Conservation (phyloP, 2,329 filamentous ascomycete species). For the Zasmidium angulare region DNA sequence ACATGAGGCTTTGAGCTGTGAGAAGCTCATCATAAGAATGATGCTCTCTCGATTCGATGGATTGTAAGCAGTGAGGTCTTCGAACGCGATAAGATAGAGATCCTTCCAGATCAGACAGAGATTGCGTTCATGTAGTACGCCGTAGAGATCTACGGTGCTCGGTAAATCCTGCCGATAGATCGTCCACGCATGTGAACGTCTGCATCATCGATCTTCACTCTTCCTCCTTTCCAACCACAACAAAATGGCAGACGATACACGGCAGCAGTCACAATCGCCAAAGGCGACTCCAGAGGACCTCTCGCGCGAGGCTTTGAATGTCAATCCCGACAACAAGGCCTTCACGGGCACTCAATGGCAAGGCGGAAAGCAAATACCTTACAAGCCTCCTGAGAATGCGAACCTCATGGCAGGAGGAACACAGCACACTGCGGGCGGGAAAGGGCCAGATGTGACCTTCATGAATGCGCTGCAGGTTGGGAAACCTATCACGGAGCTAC, state of each 20-base stretch:
- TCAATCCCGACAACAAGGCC: conserved; percentile 32
- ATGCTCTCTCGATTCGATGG: no score
- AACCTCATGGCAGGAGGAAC: conserved; percentile 58
- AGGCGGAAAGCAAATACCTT: conserved; percentile 22
- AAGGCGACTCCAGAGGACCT: conserved; percentile 35
- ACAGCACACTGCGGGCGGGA: conserved; percentile 61
- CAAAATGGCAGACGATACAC: conserved; percentile 4
- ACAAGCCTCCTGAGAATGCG: conserved; percentile 45
- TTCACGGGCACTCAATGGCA: conserved; percentile 39
- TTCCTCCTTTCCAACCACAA: not conserved
- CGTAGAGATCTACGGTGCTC: not conserved
- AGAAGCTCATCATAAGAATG: no score
- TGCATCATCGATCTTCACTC: not conserved
- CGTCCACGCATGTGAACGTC: not conserved
- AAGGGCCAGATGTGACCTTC: conserved; percentile 55
- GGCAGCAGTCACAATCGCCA: conserved; percentile 48
- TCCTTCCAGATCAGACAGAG: not conserved
- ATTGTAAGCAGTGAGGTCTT: not conserved
- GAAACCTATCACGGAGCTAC: conserved; percentile 71
- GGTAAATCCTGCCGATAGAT: not conserved
- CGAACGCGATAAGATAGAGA: not conserved
- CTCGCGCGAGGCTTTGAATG: conserved; percentile 31
- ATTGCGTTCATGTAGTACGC: not conserved
- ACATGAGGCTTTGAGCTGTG: not conserved
- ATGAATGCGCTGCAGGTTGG: conserved; percentile 62